Base-by-base conservation (phyloP, 108 stramenopile genomes). In the Craspedostauros australis region DNA sequence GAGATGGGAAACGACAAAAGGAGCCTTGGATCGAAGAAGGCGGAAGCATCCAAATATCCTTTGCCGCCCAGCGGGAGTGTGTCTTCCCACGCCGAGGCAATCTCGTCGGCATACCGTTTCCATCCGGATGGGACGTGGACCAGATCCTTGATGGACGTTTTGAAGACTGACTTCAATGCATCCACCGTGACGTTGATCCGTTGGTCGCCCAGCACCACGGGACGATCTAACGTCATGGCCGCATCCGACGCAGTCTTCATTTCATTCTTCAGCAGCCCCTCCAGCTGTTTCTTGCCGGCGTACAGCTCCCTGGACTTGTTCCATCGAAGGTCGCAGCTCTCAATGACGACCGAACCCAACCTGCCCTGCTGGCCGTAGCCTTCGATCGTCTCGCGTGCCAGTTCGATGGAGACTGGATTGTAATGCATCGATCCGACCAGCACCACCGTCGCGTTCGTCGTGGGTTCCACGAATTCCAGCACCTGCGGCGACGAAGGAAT, bases 161-260 rank as follows among this genome's bases (percentile, higher is more conserved):
- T 65, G 4, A 71, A 57, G 5, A 57, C 62, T 21, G 51, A 51
- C 18, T 65, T 66, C 37, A 83, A 36, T n/a, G 38, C 42, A n/a
- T 40, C 54, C 1, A 66, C 62, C 0, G 82, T 83, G 19, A 79
- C 41, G 38, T 83, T 77, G 44, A 83, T 83, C 22, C 68, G 50
- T 39, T 83, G 82, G 55, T 83, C 82, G 1, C 82, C 82, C 25
- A 83, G 38, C 2, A 79, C 68, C 2, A 79, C 75, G 15, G 82
- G 82, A 24, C 75, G 60, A 7, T 77, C 5, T 29, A 74, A 77
- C 11, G 24, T 6, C 36, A 64, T 15, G 21, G 77, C 77, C 21
- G 73, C 42, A 40, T 76, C 75, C 33, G 66, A 57, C 4, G 82
- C 77, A 12, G 82, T 72, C 33, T 58, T 48, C 82, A 83, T 83